These are phyloP conservation scores for Gymnopilus junonius DNA, from an alignment of 768 basidiomycete genomes.

Conservation along the genomic window DNA sequence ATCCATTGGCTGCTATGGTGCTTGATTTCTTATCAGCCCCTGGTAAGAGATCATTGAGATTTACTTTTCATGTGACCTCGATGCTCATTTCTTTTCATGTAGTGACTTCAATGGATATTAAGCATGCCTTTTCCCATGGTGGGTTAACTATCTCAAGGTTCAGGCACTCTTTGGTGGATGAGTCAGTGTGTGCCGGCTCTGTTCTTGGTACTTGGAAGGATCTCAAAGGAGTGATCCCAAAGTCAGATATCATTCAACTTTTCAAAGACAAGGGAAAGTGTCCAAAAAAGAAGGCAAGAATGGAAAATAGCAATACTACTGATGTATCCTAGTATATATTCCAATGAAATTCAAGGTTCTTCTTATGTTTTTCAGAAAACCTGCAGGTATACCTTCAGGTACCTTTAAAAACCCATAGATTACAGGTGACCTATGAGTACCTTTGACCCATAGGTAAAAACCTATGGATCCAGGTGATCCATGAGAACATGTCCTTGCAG, in stretches of 20 bases:
- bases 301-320: not conserved
- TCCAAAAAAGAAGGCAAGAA: constrained; percentile 14
- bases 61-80: constrained; percentile 15
- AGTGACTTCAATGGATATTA: constrained; percentile 33
- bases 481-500: not conserved
- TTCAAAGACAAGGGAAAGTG: constrained; percentile 10
- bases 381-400: not conserved
- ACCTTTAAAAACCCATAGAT: not conserved
- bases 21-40: constrained; percentile 17
- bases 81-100: constrained; percentile 4
- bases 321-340: not conserved
- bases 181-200: constrained; percentile 22
- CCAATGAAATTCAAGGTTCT: not conserved
- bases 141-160: constrained; percentile 31
- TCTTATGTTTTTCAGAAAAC: not conserved
- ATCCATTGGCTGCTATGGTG: constrained; percentile 19
- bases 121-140: constrained; percentile 32
- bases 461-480: not conserved
- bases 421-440: not conserved
- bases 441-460: not conserved
- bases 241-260: not conserved
- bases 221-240: constrained; percentile 3
- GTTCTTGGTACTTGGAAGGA: constrained; percentile 29
- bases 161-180: constrained; percentile 28
- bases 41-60: constrained; percentile 2